Conservation (phyloP, 225 moss, liverwort and hornwort genomes). For the Sphagnum contortum region DNA sequence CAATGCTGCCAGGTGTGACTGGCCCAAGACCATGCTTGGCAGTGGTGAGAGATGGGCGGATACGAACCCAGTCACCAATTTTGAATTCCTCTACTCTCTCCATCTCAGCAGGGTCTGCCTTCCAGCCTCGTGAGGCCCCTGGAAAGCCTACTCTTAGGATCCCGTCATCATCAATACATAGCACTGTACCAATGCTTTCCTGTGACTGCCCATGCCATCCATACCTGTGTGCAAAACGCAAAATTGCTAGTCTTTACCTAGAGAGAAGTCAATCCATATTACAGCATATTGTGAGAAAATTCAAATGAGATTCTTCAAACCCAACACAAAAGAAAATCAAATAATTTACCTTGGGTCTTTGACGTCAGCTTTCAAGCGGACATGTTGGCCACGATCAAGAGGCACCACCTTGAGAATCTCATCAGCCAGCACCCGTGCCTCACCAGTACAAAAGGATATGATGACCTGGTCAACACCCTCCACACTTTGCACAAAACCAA, state of each 20-base stretch:
- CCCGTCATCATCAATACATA: constrained; percentile 39
- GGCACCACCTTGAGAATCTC: constrained; percentile 35
- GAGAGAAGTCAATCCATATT: too few relatives aligned
- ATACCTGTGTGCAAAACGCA: constrained; percentile 10
- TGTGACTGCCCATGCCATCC: constrained; percentile 37
- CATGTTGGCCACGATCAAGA: constrained; percentile 34
- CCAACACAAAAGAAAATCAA: not conserved
- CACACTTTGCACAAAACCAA: constrained; percentile 29
- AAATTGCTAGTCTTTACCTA: too few relatives aligned
- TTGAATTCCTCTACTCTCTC: constrained; percentile 36
- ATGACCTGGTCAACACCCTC: constrained; percentile 23
- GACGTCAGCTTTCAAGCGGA: constrained; percentile 32
- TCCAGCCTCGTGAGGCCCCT: constrained; percentile 41
- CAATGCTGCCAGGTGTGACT: constrained; percentile 39
- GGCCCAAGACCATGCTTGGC: constrained; percentile 38
- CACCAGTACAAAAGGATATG: constrained; percentile 31
- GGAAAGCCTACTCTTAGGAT: constrained; percentile 34
- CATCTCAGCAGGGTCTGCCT: constrained; percentile 37
- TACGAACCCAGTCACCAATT: constrained; percentile 39
- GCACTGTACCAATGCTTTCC: constrained; percentile 30
- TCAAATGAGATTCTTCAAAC: not conserved
- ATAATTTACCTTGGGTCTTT: constrained; percentile 27
- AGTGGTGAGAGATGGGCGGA: constrained; percentile 34
- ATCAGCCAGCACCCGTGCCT: constrained; percentile 26
- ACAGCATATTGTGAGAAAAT: too few relatives aligned